Evolutionary conservation across 306 rosid genomes (phyloP), one percentile per base, ranked within the genome.

Genomic region (Carpinus fangiana): DNA sequence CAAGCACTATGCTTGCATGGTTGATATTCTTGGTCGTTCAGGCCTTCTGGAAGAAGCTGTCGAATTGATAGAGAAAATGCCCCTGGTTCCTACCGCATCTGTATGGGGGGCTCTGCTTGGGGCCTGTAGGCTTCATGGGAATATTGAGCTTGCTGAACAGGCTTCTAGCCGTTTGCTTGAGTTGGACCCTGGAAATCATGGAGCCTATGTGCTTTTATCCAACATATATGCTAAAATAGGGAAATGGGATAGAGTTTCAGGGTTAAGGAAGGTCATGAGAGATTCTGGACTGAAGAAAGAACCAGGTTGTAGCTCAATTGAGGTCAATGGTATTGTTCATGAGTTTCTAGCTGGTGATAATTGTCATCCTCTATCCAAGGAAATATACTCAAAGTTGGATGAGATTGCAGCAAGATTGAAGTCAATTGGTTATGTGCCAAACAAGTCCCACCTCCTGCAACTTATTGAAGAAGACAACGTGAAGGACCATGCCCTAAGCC

Each of bases 81-180:
- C 89, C 20, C 77, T 83, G 38, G 68, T 81, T 73, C 92, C 87
- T 7, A 79, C 81, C 2, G 86, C 89, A 26, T 78, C 89, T 26
- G 77, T 83, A 46, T 88, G 94, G 90, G 90, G 89, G n/a, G 89
- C 89, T 81, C 73, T 88, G 54, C 92, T 90, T 69, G 89, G 89
- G 43, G 84, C 86, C 20, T 90, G 90, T 56, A 81, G 82, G 20
- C 84, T 84, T 59, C 89, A 90, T 78, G 88, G 79, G 52, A 88
- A 85, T 80, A 80, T 85, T 26, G 87, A 75, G 57, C 89, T 88
- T 78, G 94, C 88, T 56, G 94, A 88, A 76, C 78, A 69, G 46
- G 94, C 87, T 59, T 71, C 86, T 71, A 76, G 77, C 72, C 77
- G 53, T 59, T 81, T 90, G 78, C 92, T 88, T 10, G 79, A 83